A percentile compares a stretch with the other conserved stretches of the same genome.
Evolutionary conservation across 164 flowering plant species (phyloP).

Genomic region (Cinnamomum micranthum): DNA sequence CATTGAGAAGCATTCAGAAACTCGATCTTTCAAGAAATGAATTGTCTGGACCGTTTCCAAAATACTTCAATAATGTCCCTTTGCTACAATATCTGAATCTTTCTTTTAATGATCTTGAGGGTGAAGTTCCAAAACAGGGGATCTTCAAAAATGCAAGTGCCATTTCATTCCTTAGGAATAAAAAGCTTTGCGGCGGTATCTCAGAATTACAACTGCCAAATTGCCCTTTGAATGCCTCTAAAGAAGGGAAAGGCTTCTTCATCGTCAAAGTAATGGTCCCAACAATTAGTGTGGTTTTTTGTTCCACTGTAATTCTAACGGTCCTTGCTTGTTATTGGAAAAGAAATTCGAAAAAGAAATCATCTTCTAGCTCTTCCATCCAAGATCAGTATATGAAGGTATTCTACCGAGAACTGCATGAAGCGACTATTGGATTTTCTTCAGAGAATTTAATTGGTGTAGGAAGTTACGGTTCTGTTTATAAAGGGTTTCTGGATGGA

Average conservation of each 20-base stretch:
- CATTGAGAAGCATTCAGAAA: neutral
- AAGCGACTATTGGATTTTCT: slow-evolving; percentile 27
- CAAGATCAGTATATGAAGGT: neutral
- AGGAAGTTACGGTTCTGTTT: slow-evolving; percentile 35
- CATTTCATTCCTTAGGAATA: neutral
- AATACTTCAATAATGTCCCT: neutral
- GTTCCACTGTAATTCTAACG: neutral
- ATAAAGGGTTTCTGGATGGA: slow-evolving; percentile 20
- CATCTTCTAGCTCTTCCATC: neutral
- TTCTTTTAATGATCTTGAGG: slow-evolving; percentile 4
- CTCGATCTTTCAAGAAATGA: slow-evolving; percentile 15
- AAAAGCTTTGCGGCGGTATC: neutral
- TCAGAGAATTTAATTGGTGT: slow-evolving; percentile 24
- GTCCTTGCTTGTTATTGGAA: neutral
- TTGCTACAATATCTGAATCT: neutral
- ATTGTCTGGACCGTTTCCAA: slow-evolving; percentile 14
- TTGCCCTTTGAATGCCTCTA: neutral
- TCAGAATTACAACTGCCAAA: neutral
- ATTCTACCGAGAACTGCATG: neutral
- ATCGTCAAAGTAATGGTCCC: neutral
- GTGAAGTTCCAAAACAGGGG: slow-evolving; percentile 4
- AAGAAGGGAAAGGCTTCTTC: neutral
- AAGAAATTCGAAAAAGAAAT: too few relatives aligned
- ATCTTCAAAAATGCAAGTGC: neutral
- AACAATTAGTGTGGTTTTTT: neutral